Percentiles rank a stretch among this genome's conserved stretches.
phyloP scores from a whole-genome alignment of 2,329 filamentous ascomycete genomes.

The Sporothrix dimorphospora region DNA sequence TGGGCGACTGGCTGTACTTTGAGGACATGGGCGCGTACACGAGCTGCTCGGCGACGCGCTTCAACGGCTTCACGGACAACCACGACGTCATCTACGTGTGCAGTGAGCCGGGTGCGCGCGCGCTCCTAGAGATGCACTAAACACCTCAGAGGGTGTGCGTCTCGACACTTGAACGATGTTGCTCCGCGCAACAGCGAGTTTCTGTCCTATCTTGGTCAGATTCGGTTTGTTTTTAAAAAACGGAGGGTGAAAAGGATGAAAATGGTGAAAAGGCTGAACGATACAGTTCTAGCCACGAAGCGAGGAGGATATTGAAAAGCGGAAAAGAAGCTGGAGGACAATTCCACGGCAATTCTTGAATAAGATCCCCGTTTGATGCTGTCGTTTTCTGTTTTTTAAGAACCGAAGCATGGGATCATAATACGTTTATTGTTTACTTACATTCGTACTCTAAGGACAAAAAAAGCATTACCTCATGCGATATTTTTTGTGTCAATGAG shows the following conservation, averaged over 20 bases:
- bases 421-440: conserved; percentile 6
- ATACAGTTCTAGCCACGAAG: neutral
- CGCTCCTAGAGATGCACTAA: conserved; percentile 58
- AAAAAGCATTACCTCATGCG: neutral
- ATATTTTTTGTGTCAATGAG: neutral
- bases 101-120: conserved; percentile 85
- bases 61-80: conserved; percentile 93
- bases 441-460: conserved; percentile 8
- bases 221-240: neutral
- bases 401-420: conserved; percentile 7
- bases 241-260: too few species aligned
- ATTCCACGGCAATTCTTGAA: neutral
- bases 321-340: neutral
- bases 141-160: neutral
- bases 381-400: neutral
- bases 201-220: neutral
- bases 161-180: neutral
- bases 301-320: neutral
- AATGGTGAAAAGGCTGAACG: neutral
- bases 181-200: neutral
- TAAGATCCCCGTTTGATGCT: neutral
- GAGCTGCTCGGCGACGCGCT: conserved; percentile 94
- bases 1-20: conserved; percentile 98
- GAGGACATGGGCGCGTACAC: conserved; percentile 99
- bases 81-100: conserved; percentile 95